Evolutionary conservation across 805 yeast genomes (phyloP).

Genomic region (Saccharomycopsis malanga): DNA sequence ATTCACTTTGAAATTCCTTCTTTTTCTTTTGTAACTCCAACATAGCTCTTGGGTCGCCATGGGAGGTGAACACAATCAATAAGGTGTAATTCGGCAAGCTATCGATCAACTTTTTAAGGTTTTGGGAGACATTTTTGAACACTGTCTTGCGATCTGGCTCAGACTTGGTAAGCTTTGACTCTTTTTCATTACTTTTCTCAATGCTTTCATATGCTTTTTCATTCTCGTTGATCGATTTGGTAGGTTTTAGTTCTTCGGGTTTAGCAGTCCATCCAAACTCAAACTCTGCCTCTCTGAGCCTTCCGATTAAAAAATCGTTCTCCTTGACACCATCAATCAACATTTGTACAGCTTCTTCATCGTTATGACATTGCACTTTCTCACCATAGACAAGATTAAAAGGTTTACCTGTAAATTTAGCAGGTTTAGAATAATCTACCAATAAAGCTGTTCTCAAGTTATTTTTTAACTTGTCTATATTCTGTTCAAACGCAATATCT

Average conservation of each 20-base stretch:
- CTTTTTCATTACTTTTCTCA: background rate
- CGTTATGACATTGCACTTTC: conserved; percentile 43
- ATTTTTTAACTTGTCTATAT: background rate
- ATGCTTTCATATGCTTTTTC: background rate
- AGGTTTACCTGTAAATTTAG: conserved; percentile 19
- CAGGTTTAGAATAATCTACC: conserved; percentile 31
- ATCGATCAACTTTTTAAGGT: conserved; percentile 44
- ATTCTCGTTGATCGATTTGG: too few species aligned
- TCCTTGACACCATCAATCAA: conserved; percentile 32
- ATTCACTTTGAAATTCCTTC: conserved; percentile 37
- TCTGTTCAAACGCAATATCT: background rate
- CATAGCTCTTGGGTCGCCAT: conserved; percentile 51
- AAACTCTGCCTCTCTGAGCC: conserved; percentile 32
- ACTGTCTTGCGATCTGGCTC: conserved; percentile 7
- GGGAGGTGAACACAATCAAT: conserved; percentile 54
- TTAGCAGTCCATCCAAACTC: conserved; percentile 23
- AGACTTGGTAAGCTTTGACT: background rate
- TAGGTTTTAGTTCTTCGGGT: conserved; percentile 1
- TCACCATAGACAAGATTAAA: conserved; percentile 29
- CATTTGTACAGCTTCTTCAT: conserved; percentile 48
- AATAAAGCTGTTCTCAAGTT: conserved; percentile 26
- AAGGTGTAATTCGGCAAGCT: conserved; percentile 52
- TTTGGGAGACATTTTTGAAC: conserved; percentile 33
- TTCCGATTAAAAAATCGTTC: conserved; percentile 45
- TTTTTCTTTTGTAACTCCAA: conserved; percentile 38